phyloP scores from a whole-genome alignment of 371 early-diverging fungal genomes.

The Zychaea mexicana region DNA sequence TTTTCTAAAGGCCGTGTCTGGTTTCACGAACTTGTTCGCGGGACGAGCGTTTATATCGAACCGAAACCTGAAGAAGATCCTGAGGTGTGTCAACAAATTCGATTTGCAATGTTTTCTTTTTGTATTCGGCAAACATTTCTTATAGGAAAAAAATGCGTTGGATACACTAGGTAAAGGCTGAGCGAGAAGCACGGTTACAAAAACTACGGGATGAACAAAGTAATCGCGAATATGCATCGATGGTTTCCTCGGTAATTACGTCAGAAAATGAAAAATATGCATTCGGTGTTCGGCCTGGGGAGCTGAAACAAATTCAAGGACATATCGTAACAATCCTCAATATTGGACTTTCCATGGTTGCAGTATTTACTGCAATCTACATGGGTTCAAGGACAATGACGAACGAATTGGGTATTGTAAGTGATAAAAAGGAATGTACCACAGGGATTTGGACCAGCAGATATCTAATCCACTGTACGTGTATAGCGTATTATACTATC shows the following conservation, averaged over 20 bases:
- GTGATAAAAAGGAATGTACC: background rate
- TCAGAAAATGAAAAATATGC: conserved; percentile 35
- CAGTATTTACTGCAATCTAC: conserved; percentile 65
- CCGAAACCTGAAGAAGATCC: conserved; percentile 31
- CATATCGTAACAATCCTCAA: conserved; percentile 63
- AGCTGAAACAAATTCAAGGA: conserved; percentile 51
- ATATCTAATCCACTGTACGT: background rate
- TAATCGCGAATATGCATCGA: conserved; percentile 33
- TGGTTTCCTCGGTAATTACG: conserved; percentile 32
- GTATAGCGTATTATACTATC: conserved; percentile 56
- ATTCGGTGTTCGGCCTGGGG: conserved; percentile 37
- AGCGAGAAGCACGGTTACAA: conserved; percentile 27
- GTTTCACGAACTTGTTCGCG: conserved; percentile 40
- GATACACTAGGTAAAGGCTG: conserved; percentile 12
- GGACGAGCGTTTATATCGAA: conserved; percentile 28
- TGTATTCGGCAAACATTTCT: background rate
- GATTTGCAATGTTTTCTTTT: too few species aligned
- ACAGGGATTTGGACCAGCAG: background rate
- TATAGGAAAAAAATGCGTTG: background rate
- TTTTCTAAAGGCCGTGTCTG: conserved; percentile 16
- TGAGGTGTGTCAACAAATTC: conserved; percentile 6
- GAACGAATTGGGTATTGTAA: conserved; percentile 62
- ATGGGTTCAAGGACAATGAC: conserved; percentile 55
- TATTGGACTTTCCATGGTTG: conserved; percentile 62
- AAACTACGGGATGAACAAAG: conserved; percentile 32